Evolutionary conservation across 768 basidiomycete genomes (phyloP).

Genomic region (Mycena capillaripes): DNA sequence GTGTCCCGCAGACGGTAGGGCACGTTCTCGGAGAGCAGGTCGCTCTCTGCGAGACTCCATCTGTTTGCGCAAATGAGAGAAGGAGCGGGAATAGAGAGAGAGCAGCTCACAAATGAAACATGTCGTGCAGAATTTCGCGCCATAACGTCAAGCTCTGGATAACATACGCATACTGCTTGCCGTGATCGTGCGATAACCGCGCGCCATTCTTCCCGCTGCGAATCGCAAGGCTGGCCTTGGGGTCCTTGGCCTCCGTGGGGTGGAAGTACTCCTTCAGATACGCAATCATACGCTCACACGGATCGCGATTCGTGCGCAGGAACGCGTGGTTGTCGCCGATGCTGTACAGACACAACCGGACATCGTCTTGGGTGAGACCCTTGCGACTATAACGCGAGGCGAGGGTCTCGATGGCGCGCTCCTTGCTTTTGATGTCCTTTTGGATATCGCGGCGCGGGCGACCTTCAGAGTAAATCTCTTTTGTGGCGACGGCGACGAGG

Average conservation of each 20-base stretch:
- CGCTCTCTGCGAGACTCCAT: constrained; percentile 74
- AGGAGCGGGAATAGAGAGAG: not conserved
- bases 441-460: constrained; percentile 85
- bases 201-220: constrained; percentile 86
- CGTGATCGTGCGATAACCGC: constrained; percentile 86
- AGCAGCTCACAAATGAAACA: constrained; percentile 86
- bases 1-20: constrained; percentile 89
- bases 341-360: constrained; percentile 87
- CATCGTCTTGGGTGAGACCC: constrained; percentile 72
- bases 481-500: constrained; percentile 80
- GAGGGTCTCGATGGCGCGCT: constrained; percentile 86
- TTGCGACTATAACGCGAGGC: constrained; percentile 72
- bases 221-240: constrained; percentile 80
- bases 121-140: constrained; percentile 90
- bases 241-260: constrained; percentile 74
- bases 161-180: constrained; percentile 88
- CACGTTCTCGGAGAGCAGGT: constrained; percentile 81
- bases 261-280: constrained; percentile 86
- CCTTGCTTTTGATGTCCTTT: constrained; percentile 86
- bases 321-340: constrained; percentile 94
- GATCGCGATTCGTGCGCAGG: constrained; percentile 87
- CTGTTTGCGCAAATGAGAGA: constrained; percentile 2
- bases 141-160: constrained; percentile 89
- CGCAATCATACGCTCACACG: constrained; percentile 87
- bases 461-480: constrained; percentile 84